These are phyloP conservation scores for Pleodorina starrii DNA, from an alignment of 139 green algal species.

Conservation along the genomic window DNA sequence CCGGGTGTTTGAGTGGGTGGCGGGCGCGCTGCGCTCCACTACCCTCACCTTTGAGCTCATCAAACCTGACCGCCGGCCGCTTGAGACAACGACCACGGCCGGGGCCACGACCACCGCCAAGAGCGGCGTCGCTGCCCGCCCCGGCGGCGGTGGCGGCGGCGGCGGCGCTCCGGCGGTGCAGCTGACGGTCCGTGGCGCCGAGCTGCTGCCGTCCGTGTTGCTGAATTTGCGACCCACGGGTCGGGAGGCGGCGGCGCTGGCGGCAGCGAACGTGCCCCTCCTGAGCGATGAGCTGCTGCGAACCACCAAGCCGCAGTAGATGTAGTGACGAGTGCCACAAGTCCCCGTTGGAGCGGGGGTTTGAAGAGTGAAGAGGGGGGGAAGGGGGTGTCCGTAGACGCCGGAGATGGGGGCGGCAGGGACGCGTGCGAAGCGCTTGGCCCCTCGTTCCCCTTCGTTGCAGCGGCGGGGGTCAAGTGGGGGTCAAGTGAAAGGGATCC, in stretches of 20 bases:
- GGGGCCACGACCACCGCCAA: not conserved
- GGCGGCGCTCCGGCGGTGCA: not conserved
- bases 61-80: conserved; percentile 60
- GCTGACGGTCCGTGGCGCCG: not conserved
- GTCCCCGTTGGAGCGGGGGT: too few species aligned
- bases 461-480: too few species aligned
- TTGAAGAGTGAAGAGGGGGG: too few species aligned
- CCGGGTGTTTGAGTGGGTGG: conserved; percentile 79
- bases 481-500: too few species aligned
- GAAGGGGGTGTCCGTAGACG: too few species aligned
- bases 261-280: not conserved
- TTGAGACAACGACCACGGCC: conserved; percentile 22
- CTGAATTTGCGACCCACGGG: conserved; percentile 22
- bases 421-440: too few species aligned
- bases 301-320: not conserved
- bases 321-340: too few species aligned
- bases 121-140: not conserved
- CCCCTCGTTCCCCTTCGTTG: too few species aligned
- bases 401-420: too few species aligned
- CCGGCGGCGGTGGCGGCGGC: not conserved
- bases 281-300: conserved; percentile 32
- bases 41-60: conserved; percentile 77
- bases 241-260: conserved; percentile 7
- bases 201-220: conserved; percentile 17
- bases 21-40: conserved; percentile 61